Percentiles rank a stretch among this genome's conserved stretches.
Evolutionary conservation across 2,329 filamentous ascomycete species (phyloP).

Genomic region (Microdochium trichocladiopsis): DNA sequence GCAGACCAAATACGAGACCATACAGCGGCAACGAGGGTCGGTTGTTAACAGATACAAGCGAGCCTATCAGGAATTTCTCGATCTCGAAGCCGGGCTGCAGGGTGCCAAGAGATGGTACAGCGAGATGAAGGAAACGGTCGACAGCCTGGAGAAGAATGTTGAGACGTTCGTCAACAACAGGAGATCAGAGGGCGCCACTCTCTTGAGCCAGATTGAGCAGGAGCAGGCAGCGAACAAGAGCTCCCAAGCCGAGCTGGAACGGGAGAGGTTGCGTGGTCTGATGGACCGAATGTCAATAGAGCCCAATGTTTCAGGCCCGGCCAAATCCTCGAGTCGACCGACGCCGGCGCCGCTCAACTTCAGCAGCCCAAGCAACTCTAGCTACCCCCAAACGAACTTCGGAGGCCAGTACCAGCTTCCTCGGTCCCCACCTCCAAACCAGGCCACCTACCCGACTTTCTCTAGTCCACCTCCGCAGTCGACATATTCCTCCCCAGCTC

Average conservation of each 20-base stretch:
- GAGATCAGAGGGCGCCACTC: conserved; percentile 80
- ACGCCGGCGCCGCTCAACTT: conserved; percentile 40
- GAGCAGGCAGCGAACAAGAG: conserved; percentile 57
- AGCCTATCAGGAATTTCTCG: conserved; percentile 86
- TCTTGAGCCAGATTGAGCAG: conserved; percentile 82
- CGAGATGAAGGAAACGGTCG: conserved; percentile 92
- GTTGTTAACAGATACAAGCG: conserved; percentile 86
- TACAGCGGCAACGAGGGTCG: conserved; percentile 73
- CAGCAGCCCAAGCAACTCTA: conserved; percentile 30
- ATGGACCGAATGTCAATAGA: conserved; percentile 97
- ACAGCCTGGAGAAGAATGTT: conserved; percentile 90
- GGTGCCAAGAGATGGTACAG: conserved; percentile 89
- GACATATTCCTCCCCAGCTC: conserved; percentile 15
- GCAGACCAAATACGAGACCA: conserved; percentile 88
- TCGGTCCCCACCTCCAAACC: conserved; percentile 46
- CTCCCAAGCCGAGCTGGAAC: conserved; percentile 69
- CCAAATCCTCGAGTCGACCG: conserved; percentile 28
- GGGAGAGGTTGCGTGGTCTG: conserved; percentile 75
- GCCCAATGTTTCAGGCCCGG: conserved; percentile 35
- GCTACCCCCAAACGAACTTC: conserved; percentile 48
- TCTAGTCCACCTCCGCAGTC: conserved; percentile 29
- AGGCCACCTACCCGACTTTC: conserved; percentile 36
- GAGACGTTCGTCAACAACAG: conserved; percentile 96
- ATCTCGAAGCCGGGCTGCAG: conserved; percentile 76
- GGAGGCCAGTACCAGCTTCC: conserved; percentile 53